Percentiles rank a stretch among this genome's conserved stretches.
These are phyloP conservation scores for Nothopassalora personata DNA, from an alignment of 2,329 filamentous ascomycete genomes.

Conservation along the genomic window DNA sequence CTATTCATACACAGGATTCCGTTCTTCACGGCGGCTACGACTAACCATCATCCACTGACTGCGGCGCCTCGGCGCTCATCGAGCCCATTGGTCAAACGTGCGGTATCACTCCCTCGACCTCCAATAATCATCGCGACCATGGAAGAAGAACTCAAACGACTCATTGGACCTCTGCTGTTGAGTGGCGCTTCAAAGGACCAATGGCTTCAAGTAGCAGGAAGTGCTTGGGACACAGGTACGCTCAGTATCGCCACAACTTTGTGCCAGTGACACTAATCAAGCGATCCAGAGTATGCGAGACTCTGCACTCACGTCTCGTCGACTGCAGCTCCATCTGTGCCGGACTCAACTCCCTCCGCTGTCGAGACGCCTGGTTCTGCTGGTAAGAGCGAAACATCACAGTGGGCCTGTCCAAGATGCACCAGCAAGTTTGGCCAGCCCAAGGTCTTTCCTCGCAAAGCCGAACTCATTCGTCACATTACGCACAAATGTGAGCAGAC, in stretches of 20 bases:
- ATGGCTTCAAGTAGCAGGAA: background rate
- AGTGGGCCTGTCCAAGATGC: background rate
- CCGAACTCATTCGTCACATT: background rate
- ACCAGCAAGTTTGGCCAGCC: background rate
- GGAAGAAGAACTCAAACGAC: background rate
- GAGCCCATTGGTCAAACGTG: background rate
- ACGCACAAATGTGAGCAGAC: background rate
- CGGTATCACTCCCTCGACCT: background rate
- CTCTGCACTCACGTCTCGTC: background rate
- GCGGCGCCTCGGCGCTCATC: background rate
- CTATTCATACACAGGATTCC: background rate
- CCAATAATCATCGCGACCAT: background rate
- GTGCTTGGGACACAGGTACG: background rate
- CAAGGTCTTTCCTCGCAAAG: background rate
- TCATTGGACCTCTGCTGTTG: background rate
- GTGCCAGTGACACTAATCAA: background rate
- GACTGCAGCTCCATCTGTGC: background rate
- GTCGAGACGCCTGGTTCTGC: background rate
- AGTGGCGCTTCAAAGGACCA: background rate
- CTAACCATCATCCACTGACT: background rate
- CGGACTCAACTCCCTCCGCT: background rate
- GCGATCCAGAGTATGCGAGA: background rate
- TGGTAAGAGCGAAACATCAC: background rate
- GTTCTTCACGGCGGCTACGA: background rate
- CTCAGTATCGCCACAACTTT: background rate